Conservation (phyloP, 2,329 filamentous ascomycete genomes). For the Ophiosphaerella narmari region DNA sequence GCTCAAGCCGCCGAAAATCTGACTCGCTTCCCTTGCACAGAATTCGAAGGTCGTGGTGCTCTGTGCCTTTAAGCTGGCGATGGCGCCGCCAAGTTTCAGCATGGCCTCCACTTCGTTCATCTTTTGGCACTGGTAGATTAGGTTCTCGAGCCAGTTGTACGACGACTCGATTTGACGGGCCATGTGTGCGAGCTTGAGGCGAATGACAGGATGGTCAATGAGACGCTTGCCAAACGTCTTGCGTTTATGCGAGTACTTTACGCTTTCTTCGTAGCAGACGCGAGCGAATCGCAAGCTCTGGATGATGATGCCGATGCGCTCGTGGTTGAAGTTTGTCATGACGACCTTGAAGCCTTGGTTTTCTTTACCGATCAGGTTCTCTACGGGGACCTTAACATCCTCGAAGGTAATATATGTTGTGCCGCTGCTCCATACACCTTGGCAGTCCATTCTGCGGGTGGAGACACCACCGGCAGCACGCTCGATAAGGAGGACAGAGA, state of each 20-base stretch:
- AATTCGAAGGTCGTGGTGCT: slow-evolving; percentile 95
- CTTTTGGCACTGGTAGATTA: slow-evolving; percentile 89
- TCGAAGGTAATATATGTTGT: slow-evolving; percentile 99
- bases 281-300: slow-evolving; percentile 94
- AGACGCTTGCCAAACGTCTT: slow-evolving; percentile 95
- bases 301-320: slow-evolving; percentile 98
- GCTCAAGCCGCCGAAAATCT: slow-evolving; percentile 94
- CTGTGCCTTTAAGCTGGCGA: slow-evolving; percentile 92
- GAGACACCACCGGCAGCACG: slow-evolving; percentile 80
- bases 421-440: slow-evolving; percentile 88
- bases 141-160: slow-evolving; percentile 95
- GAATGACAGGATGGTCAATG: slow-evolving; percentile 95
- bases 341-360: slow-evolving; percentile 98
- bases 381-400: slow-evolving; percentile 98
- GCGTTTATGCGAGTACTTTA: slow-evolving; percentile 97
- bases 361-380: slow-evolving; percentile 96
- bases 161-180: slow-evolving; percentile 94
- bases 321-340: slow-evolving; percentile 99
- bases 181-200: slow-evolving; percentile 98
- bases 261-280: slow-evolving; percentile 94
- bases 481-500: slow-evolving; percentile 81
- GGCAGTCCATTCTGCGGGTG: slow-evolving; percentile 94
- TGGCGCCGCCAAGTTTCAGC: slow-evolving; percentile 91
- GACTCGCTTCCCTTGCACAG: slow-evolving; percentile 92
- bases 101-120: slow-evolving; percentile 97